phyloP scores from a whole-genome alignment of 2,329 filamentous ascomycete genomes.

The Venturia effusa region DNA sequence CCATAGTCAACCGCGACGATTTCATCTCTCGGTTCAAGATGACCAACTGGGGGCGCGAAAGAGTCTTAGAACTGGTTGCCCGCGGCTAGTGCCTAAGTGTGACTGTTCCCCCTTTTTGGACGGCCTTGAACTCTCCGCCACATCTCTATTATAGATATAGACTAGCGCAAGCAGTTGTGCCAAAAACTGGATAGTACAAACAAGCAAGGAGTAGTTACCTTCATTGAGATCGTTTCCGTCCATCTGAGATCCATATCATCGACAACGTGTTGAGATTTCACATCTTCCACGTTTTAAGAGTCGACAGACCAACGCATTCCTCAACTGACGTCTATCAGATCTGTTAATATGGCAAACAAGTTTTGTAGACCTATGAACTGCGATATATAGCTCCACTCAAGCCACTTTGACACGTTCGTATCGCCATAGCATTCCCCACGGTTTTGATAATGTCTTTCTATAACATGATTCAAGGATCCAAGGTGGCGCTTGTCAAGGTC shows the following conservation, averaged over 20 bases:
- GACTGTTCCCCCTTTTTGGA: background rate
- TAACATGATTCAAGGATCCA: no score
- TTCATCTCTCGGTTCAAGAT: constrained; percentile 15
- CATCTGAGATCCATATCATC: background rate
- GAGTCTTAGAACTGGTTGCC: background rate
- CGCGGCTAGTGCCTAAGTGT: background rate
- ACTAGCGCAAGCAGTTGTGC: background rate
- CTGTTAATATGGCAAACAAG: background rate
- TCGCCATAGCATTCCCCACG: no score
- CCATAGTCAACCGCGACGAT: constrained; percentile 16
- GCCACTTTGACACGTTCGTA: no score
- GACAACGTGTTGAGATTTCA: background rate
- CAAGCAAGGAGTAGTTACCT: background rate
- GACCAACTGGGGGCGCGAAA: constrained; percentile 10
- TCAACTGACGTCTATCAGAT: background rate
- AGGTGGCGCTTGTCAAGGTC: no score
- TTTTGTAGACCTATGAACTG: no score
- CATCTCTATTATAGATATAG: background rate
- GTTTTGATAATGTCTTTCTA: no score
- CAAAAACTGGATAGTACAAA: background rate
- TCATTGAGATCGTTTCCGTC: background rate
- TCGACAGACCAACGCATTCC: no score
- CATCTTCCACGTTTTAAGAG: background rate
- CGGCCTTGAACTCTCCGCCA: background rate
- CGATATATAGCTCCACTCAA: no score